Evolutionary conservation across 2,329 filamentous ascomycete genomes (phyloP).

Genomic region (Coniosporium tulheliwenetii): DNA sequence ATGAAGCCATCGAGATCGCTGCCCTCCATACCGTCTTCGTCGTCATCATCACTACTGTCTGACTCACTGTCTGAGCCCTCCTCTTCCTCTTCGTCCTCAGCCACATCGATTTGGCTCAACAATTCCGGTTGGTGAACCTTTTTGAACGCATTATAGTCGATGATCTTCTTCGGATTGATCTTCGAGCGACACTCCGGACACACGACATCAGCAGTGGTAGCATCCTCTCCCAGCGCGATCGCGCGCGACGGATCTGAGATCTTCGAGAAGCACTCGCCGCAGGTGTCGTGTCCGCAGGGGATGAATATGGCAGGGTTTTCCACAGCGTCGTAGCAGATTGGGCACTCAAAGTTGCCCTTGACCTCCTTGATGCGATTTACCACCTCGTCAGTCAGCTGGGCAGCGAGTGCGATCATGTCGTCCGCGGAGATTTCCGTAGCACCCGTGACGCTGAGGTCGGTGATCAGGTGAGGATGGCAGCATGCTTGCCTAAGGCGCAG

Average conservation of each 20-base stretch:
- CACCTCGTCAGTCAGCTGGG: conserved; percentile 41
- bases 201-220: conserved; percentile 31
- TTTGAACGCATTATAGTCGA: conserved; percentile 59
- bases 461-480: conserved; percentile 60
- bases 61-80: conserved; percentile 12
- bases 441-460: conserved; percentile 42
- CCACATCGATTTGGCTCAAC: conserved; percentile 16
- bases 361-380: conserved; percentile 48
- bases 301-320: conserved; percentile 63
- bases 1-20: conserved; percentile 13
- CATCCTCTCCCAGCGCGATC: conserved; percentile 45
- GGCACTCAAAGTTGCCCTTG: conserved; percentile 54
- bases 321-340: conserved; percentile 64
- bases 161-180: conserved; percentile 53
- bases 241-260: conserved; percentile 46
- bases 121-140: conserved; percentile 50
- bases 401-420: conserved; percentile 47
- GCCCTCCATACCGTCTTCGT: conserved; percentile 23
- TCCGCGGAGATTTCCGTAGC: conserved; percentile 32
- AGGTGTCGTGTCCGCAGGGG: conserved; percentile 71
- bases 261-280: conserved; percentile 58
- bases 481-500: conserved; percentile 68
- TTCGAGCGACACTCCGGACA: conserved; percentile 63
- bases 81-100: conserved; percentile 8
- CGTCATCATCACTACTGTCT: conserved; percentile 18